Conservation (phyloP, 495 filamentous ascomycete species). For the Xanthoparmelia taractica region DNA sequence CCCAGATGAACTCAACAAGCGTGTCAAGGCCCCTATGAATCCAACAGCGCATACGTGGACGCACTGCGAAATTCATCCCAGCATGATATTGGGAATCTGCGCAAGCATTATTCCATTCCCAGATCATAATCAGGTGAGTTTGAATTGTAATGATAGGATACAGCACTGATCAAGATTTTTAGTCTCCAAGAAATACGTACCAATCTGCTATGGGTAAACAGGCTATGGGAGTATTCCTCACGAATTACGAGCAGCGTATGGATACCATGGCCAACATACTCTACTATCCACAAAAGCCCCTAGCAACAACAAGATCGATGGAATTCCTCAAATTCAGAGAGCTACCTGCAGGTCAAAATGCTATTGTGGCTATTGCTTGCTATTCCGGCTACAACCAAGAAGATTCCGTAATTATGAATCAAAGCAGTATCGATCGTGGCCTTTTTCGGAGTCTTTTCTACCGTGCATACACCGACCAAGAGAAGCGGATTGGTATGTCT, state of each 20-base stretch:
- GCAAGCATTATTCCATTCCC: slow-evolving; percentile 99
- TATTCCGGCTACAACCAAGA: slow-evolving; percentile 99
- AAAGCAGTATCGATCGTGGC: slow-evolving; percentile 94
- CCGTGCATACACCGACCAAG: slow-evolving; percentile 88
- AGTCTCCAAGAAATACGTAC: slow-evolving; percentile 97
- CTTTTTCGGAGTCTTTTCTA: slow-evolving; percentile 98
- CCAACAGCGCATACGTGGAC: slow-evolving; percentile 82
- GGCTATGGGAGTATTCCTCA: slow-evolving; percentile 98
- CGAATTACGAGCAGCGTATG: slow-evolving; percentile 92
- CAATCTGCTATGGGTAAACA: slow-evolving; percentile 99
- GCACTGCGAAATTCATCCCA: slow-evolving; percentile 97
- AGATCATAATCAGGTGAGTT: slow-evolving; percentile 81
- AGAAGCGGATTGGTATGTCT: slow-evolving; percentile 86
- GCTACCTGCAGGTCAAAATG: slow-evolving; percentile 93
- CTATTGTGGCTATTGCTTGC: slow-evolving; percentile 92
- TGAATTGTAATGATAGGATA: neutral
- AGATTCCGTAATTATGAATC: slow-evolving; percentile 99
- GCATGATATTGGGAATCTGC: slow-evolving; percentile 97
- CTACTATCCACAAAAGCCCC: slow-evolving; percentile 96
- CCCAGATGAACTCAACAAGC: slow-evolving; percentile 57
- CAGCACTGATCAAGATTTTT: slow-evolving; percentile 12
- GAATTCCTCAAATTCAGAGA: slow-evolving; percentile 97
- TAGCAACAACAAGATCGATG: slow-evolving; percentile 95
- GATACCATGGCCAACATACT: slow-evolving; percentile 99
- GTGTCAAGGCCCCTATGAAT: slow-evolving; percentile 77